Percentiles rank a stretch among this genome's conserved stretches.
Evolutionary conservation across 768 basidiomycete species (phyloP).

Genomic region (Kockovaella imperatae): DNA sequence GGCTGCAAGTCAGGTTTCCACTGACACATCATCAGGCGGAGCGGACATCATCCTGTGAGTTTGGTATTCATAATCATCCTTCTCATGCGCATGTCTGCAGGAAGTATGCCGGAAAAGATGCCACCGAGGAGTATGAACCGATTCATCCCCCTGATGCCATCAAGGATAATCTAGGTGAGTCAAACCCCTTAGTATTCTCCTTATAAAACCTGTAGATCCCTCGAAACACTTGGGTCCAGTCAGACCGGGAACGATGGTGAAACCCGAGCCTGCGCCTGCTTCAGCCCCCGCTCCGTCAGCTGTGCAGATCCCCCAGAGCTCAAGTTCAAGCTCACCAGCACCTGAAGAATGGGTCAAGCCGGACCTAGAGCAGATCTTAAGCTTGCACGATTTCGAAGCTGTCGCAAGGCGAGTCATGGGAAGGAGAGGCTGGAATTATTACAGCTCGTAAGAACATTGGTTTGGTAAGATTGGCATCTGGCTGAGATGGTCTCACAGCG

Average conservation of each 20-base stretch:
- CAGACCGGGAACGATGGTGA: constrained; percentile 25
- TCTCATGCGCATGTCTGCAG: constrained; percentile 7
- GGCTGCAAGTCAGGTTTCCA: not conserved
- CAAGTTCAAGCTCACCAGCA: constrained; percentile 39
- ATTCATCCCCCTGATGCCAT: constrained; percentile 81
- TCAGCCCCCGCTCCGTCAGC: constrained; percentile 15
- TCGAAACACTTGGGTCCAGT: constrained; percentile 32
- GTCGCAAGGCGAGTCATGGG: constrained; percentile 66
- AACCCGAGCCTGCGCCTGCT: constrained; percentile 8
- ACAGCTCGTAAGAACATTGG: constrained; percentile 52
- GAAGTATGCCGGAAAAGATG: constrained; percentile 75
- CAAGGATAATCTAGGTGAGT: constrained; percentile 45
- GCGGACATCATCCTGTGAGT: constrained; percentile 63
- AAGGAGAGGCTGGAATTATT: constrained; percentile 71
- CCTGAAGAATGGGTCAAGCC: constrained; percentile 33
- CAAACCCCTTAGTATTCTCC: not conserved
- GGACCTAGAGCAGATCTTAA: constrained; percentile 54
- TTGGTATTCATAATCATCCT: not conserved
- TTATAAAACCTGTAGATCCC: constrained; percentile 12
- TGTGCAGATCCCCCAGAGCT: constrained; percentile 14
- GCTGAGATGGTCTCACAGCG: constrained; percentile 34
- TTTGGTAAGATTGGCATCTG: not conserved
- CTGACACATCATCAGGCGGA: constrained; percentile 72
- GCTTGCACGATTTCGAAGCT: constrained; percentile 73
- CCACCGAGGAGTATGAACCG: constrained; percentile 56